Evolutionary conservation across 2,329 filamentous ascomycete genomes (phyloP), one percentile per base, ranked within the genome.

Genomic region (Pseudogymnoascus sp.): DNA sequence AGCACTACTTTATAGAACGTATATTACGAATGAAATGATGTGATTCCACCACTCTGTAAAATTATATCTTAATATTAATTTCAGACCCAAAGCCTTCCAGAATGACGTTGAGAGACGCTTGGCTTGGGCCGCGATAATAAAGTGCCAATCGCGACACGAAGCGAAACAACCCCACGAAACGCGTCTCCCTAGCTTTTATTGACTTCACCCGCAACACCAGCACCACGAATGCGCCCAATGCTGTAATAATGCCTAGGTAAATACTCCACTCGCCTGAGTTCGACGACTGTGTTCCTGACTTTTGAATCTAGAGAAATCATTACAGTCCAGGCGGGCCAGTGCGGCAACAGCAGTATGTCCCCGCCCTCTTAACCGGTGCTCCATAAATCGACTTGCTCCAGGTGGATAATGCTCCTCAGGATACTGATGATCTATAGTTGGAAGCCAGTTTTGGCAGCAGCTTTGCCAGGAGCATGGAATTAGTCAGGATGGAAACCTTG

Each of bases 391-490:
- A 6, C 13, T 16, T 60, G 41, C 5, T 25, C 41, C 19, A 23
- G n/a, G 31, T 34, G n/a, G n/a, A 19, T 13, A 25, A 63, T 16
- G 8, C 25, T 23, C 8, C 8, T 23, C 16, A 8, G 31, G 16
- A 45, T 48, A 80, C 71, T 37, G 34, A 16, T 61, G 61, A 14
- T 63, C 25, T 66, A 41, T 73, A 96, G 92, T 98, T 76, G 95
- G 95, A 66, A 93, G 91, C 73, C 92, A 98, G 75, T 99, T 99
- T 79, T 99, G 95, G 95, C 93, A 98, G 77, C 95, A 98, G 79
- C 85, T 98, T 66, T 99, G 95, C 77, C 90, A 93, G 76, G 95
- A 99, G 79, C 95, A 99, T 75, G 95, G 96, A 67, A 99, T 99
- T 79, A 96, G 90, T 73, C 92, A 95, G 75, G 92, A 98, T 78